Evolutionary conservation across 768 basidiomycete species (phyloP).

Genomic region (Calocybe indica): DNA sequence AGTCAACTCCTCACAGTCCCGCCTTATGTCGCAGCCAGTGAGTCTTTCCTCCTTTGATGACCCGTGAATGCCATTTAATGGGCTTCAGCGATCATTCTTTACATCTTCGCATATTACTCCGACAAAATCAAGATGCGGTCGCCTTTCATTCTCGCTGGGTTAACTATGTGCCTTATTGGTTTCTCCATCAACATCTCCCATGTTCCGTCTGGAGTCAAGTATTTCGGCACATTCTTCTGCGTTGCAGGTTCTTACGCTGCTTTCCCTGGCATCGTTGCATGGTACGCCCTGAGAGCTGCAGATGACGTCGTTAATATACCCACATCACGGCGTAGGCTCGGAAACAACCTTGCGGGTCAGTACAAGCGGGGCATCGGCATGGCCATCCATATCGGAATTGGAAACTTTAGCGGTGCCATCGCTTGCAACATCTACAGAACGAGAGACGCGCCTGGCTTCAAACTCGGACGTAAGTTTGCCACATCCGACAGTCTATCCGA

Average conservation of each 20-base stretch:
- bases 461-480: slow-evolving; percentile 51
- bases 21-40: slow-evolving; percentile 59
- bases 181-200: slow-evolving; percentile 60
- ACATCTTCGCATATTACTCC: slow-evolving; percentile 49
- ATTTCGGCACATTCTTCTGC: slow-evolving; percentile 67
- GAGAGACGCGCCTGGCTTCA: slow-evolving; percentile 53
- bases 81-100: slow-evolving; percentile 44
- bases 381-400: slow-evolving; percentile 64
- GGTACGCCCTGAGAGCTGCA: slow-evolving; percentile 31
- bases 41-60: slow-evolving; percentile 11
- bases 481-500: background rate
- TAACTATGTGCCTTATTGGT: slow-evolving; percentile 46
- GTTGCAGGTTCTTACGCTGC: slow-evolving; percentile 59
- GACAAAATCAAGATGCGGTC: slow-evolving; percentile 50
- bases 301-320: background rate
- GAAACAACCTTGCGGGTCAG: slow-evolving; percentile 61
- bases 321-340: slow-evolving; percentile 38
- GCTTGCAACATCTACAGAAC: slow-evolving; percentile 58
- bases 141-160: slow-evolving; percentile 51
- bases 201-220: slow-evolving; percentile 49
- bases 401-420: slow-evolving; percentile 61
- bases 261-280: slow-evolving; percentile 56
- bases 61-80: background rate
- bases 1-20: slow-evolving; percentile 66
- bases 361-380: slow-evolving; percentile 68